Percentiles rank a stretch among this genome's conserved stretches.
phyloP scores from a whole-genome alignment of 768 basidiomycete species.

The Terana coerulea region DNA sequence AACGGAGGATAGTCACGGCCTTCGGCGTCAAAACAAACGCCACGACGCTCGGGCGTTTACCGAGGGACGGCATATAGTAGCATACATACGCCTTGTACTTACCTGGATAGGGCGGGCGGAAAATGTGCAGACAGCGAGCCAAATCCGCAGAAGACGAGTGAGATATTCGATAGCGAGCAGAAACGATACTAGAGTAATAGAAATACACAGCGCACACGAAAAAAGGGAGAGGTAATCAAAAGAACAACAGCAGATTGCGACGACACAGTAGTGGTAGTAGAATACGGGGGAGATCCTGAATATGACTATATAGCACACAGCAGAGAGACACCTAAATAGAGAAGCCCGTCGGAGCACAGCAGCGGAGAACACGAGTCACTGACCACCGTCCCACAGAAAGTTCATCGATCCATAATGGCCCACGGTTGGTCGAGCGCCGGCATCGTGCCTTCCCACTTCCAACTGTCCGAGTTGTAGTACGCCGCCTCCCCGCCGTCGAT shows the following conservation, averaged over 20 bases:
- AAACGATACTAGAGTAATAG: constrained; percentile 18
- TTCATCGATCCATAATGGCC: constrained; percentile 58
- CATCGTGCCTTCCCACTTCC: constrained; percentile 77
- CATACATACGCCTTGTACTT: too few relatives aligned
- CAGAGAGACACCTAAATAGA: constrained; percentile 7
- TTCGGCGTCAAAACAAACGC: too few relatives aligned
- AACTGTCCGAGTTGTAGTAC: constrained; percentile 49
- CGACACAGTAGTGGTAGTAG: constrained; percentile 13
- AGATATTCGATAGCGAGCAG: constrained; percentile 26
- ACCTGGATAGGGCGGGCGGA: too few relatives aligned
- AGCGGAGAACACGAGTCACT: constrained; percentile 6
- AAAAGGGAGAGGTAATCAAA: constrained; percentile 23
- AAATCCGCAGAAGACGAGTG: background rate
- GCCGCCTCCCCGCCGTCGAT: constrained; percentile 74
- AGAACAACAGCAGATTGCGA: constrained; percentile 28
- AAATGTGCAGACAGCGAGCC: background rate
- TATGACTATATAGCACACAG: constrained; percentile 13
- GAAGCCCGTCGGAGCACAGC: constrained; percentile 7
- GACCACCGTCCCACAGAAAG: constrained; percentile 15
- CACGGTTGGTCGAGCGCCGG: constrained; percentile 62
- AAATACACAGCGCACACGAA: constrained; percentile 27
- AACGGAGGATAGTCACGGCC: too few relatives aligned
- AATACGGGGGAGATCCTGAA: constrained; percentile 9
- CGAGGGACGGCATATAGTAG: too few relatives aligned
- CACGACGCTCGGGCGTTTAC: too few relatives aligned